Base-by-base conservation (phyloP, 257 asterid genomes). In the Salvia rosmarinus region DNA sequence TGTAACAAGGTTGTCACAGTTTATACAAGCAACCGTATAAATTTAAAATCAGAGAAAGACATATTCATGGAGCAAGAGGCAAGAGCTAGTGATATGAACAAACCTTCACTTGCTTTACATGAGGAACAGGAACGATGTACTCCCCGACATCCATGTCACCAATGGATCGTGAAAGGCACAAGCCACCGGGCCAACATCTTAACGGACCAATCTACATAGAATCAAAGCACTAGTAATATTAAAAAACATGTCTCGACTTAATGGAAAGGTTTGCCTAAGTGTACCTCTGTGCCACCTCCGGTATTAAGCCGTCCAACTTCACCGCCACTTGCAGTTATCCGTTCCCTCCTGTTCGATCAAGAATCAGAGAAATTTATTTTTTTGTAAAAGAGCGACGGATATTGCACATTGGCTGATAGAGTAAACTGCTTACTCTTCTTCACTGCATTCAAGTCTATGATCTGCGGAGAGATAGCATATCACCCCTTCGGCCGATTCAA, bases 151-250 rank as follows among this genome's bases (percentile, higher is more conserved):
- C 99, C 96, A 89, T 85, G 81, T 95, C 99, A 20, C 99, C 99
- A 61, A 95, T 88, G 71, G 99, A 95, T 70, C 99, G 92, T 0
- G 99, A 91, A 56, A 95, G 95, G 81, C 99, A 92, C 77, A 95
- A 78, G 3, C 99, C 99, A 69, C 98, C 99, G 20, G 99, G 99
- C 99, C 99, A 95, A 80, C 99, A 95, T 87, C 99, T 86, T 78
- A 95, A 77, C 8, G 99, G 99, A 74, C 99, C 99, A 79, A 95
- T 88, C 99, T 95, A 71, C 79, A 80, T 42, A 72, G 28, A 67
- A 70, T 21, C 55, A 44, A 21, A 40, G 44, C 17, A 73, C 63
- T 21, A 32, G 13, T 63, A 76, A 78, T 67, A 66, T 60, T n/a
- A 46, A 56, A 47, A 37, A 55, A 2, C 34, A 63, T 42, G 68